Conservation (phyloP, 2,329 filamentous ascomycete species). For the Beauveria varroae region DNA sequence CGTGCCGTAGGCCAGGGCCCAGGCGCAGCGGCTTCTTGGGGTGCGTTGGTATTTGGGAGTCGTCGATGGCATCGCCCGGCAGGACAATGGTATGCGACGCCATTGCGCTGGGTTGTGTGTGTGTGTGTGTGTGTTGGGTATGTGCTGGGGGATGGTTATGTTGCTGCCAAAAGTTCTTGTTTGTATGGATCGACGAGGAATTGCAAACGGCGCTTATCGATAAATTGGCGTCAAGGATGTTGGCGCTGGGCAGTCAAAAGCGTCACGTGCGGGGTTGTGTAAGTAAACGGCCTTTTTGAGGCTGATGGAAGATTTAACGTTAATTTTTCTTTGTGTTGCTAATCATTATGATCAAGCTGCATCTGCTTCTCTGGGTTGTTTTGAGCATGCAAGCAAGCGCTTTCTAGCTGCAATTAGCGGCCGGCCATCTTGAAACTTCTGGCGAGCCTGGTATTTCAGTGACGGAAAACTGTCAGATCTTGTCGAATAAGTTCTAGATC, state of each 20-base stretch:
- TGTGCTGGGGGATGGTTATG: not conserved
- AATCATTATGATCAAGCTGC: too few species aligned
- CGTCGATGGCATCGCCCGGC: conserved; percentile 70
- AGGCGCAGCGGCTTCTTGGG: conserved; percentile 67
- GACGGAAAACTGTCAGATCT: too few species aligned
- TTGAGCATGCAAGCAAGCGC: too few species aligned
- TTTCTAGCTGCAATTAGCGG: too few species aligned
- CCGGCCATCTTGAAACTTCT: too few species aligned
- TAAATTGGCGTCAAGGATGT: not conserved
- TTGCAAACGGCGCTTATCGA: conserved; percentile 1
- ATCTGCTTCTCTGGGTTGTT: too few species aligned
- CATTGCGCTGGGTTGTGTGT: conserved; percentile 34
- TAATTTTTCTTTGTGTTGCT: too few species aligned
- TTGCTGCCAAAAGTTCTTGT: not conserved
- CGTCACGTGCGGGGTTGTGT: not conserved
- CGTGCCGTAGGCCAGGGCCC: conserved; percentile 75
- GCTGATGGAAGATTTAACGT: too few species aligned
- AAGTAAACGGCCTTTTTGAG: not conserved
- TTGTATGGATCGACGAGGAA: not conserved
- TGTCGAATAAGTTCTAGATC: too few species aligned
- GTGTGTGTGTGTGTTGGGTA: not conserved
- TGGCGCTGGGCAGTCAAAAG: not conserved
- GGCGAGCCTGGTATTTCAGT: too few species aligned
- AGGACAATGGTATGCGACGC: conserved; percentile 60
- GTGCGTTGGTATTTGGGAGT: conserved; percentile 57